A percentile compares a stretch with the other conserved stretches of the same genome.
These are phyloP conservation scores for Podospora pseudoanserina DNA, from an alignment of 495 filamentous ascomycete genomes.

Conservation along the genomic window DNA sequence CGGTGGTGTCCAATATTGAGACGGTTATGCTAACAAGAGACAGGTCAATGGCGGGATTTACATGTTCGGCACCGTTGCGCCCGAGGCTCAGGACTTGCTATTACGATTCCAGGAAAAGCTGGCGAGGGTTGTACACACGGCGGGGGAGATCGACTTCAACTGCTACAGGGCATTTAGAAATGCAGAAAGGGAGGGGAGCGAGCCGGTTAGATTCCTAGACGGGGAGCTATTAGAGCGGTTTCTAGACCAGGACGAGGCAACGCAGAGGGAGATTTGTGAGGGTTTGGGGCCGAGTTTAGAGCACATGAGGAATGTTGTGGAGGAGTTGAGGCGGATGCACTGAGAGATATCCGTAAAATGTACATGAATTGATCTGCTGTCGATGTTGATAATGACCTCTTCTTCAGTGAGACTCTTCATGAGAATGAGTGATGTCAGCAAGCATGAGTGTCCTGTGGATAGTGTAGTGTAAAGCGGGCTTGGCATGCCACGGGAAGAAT, in stretches of 20 bases:
- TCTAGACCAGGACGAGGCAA: constrained; percentile 58
- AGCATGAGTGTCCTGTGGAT: background rate
- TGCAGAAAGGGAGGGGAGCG: constrained; percentile 62
- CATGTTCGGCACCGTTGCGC: constrained; percentile 74
- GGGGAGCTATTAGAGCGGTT: constrained; percentile 88
- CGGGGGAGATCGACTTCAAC: constrained; percentile 69
- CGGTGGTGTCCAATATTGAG: background rate
- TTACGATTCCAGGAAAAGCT: constrained; percentile 76
- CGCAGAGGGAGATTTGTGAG: constrained; percentile 64
- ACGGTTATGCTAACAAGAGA: constrained; percentile 26
- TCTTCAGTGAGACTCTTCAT: background rate
- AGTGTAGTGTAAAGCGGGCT: background rate
- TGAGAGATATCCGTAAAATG: constrained; percentile 24
- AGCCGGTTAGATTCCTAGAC: constrained; percentile 85
- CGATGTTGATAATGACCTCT: too few relatives aligned
- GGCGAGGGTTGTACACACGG: constrained; percentile 55
- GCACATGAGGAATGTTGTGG: constrained; percentile 66
- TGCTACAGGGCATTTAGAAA: constrained; percentile 76
- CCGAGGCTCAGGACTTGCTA: constrained; percentile 68
- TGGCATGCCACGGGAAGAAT: constrained; percentile 24
- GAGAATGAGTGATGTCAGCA: constrained; percentile 7
- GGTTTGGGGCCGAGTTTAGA: constrained; percentile 63
- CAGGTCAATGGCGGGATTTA: constrained; percentile 91
- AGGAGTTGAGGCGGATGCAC: constrained; percentile 69
- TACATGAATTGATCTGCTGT: background rate